phyloP scores from a whole-genome alignment of 1,139 yeast genomes.

The Yamadazyma conglobata region DNA sequence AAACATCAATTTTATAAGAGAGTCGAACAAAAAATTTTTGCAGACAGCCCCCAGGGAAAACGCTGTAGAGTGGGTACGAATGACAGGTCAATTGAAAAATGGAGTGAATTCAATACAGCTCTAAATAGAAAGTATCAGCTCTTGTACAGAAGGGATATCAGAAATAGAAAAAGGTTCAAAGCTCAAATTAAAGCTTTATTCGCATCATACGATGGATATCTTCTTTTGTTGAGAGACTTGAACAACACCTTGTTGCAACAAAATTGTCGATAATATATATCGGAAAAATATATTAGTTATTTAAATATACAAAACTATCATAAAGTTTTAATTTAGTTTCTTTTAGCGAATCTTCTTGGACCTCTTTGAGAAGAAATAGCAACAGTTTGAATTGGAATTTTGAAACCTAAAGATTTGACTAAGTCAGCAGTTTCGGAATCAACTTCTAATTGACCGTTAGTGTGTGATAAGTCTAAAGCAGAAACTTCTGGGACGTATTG shows the following conservation, averaged over 20 bases:
- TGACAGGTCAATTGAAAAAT: too few relatives aligned
- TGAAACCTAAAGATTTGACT: slow-evolving; percentile 94
- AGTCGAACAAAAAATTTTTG: too few relatives aligned
- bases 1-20: too few relatives aligned
- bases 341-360: slow-evolving; percentile 93
- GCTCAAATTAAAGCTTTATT: background rate
- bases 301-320: slow-evolving; percentile 13
- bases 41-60: too few relatives aligned
- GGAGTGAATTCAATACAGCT: too few relatives aligned
- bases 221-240: too few relatives aligned
- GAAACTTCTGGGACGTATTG: slow-evolving; percentile 99
- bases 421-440: slow-evolving; percentile 97
- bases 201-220: too few relatives aligned
- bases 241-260: too few relatives aligned
- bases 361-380: slow-evolving; percentile 92
- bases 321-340: slow-evolving; percentile 52
- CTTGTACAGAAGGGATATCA: background rate
- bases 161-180: background rate
- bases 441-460: slow-evolving; percentile 95
- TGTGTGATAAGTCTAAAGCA: slow-evolving; percentile 97
- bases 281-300: slow-evolving; percentile 2
- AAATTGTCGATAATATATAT: too few relatives aligned
- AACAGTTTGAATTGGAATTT: slow-evolving; percentile 88
- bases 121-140: too few relatives aligned
- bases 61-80: too few relatives aligned